These are phyloP conservation scores for Actinomucor elegans DNA, from an alignment of 371 early-diverging fungal genomes.

Conservation along the genomic window DNA sequence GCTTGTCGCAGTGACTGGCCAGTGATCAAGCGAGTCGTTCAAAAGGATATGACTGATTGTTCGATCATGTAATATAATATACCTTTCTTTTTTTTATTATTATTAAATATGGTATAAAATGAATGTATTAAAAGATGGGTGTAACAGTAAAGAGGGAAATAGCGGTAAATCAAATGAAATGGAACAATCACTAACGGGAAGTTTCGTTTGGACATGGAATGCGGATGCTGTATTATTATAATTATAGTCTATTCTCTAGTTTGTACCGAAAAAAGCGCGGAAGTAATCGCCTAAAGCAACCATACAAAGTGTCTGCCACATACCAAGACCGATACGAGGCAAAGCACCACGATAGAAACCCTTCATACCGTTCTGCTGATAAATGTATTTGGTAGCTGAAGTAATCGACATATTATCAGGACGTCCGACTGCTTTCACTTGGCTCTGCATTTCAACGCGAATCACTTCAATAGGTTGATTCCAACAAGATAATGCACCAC, in stretches of 20 bases:
- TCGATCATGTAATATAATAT: constrained; percentile 52
- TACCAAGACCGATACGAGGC: constrained; percentile 87
- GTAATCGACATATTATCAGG: constrained; percentile 88
- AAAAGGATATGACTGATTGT: constrained; percentile 71
- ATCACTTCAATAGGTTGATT: constrained; percentile 98
- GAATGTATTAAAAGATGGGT: background rate
- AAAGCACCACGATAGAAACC: constrained; percentile 96
- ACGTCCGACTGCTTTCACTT: constrained; percentile 79
- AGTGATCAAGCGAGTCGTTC: constrained; percentile 80
- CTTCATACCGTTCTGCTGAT: constrained; percentile 80
- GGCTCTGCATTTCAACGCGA: constrained; percentile 95
- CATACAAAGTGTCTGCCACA: constrained; percentile 97
- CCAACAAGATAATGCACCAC: constrained; percentile 93
- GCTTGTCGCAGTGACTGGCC: constrained; percentile 87
- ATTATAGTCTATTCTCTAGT: constrained; percentile 11
- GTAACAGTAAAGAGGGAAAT: too few relatives aligned
- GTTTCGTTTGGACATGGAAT: too few relatives aligned
- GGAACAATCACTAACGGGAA: too few relatives aligned
- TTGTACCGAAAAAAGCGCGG: constrained; percentile 33
- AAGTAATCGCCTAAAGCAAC: constrained; percentile 71
- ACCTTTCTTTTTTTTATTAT: constrained; percentile 5
- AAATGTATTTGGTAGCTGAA: constrained; percentile 86
- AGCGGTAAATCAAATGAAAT: too few relatives aligned
- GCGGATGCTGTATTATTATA: too few relatives aligned
- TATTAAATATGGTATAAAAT: background rate